Evolutionary conservation across 176 grass and related monocot species (phyloP), one percentile per base, ranked within the genome.

Genomic region (Phoenix dactylifera): DNA sequence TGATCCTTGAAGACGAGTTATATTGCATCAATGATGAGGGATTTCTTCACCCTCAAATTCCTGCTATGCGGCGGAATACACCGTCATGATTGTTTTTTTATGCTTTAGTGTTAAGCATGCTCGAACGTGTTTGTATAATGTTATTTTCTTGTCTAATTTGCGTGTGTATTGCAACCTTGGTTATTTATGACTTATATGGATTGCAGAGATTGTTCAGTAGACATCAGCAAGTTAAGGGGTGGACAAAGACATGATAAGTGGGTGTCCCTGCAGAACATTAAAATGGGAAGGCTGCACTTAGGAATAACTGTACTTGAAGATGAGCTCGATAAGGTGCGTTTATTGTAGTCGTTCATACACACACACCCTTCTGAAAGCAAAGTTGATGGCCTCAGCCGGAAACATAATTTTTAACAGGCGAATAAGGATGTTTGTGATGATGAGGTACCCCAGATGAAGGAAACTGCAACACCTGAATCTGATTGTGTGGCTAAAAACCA

Each of bases 231-330:
- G 29, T 60, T 92, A 25, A 83, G 70, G 63, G 87, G 84, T 63
- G 93, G 93, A 67, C 81, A 85, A 58, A 92, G 93, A 72, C 84
- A 98, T 76, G 87, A 92, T 16, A 92, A 88, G 72, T 98, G 93
- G 87, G 55, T 98, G 67, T 68, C 87, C 60, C 64, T 98, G 53
- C 85, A 88, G 58, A 88, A 92, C 52, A 67, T 98, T 25, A 98
- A 92, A 74, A 88, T 80, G 69, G 93, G 93, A 76, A 88, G 93
- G 66, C 54, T 98, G 66, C 84, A 74, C 63, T 28, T 98, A 44
- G 84, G 84, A 16, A 22, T 98, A 75, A 92, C 81, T 67, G 64
- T 98, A 50, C 9, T 82, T 73, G 93, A 91, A 85, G 83, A 85
- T 68, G 81, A 86, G 57, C 62, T 78, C 67, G 22, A 69, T 73